Conservation (phyloP, 129 eudicot species). For the Oenanthe sinensis region DNA sequence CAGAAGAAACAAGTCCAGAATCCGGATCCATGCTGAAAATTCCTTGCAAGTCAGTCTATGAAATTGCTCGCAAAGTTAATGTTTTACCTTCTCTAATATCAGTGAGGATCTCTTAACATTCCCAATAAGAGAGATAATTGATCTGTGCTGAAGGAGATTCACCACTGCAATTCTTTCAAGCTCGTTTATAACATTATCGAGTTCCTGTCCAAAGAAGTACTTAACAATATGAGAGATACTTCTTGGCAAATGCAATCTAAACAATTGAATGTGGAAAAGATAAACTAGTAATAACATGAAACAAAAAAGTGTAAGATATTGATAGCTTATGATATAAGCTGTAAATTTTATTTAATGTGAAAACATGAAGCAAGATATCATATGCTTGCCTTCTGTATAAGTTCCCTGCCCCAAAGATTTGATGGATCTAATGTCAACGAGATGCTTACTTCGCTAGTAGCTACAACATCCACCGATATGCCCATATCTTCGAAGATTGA, state of each 20-base stretch:
- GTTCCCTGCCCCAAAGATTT: conserved; percentile 54
- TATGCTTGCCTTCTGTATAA: conserved; percentile 57
- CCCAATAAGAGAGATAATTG: conserved; percentile 92
- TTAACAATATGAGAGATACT: neutral
- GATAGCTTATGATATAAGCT: neutral
- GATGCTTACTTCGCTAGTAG: conserved; percentile 95
- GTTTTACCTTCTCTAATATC: conserved; percentile 68
- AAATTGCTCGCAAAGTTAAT: neutral
- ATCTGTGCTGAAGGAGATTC: conserved; percentile 67
- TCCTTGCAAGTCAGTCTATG: neutral
- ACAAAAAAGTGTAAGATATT: neutral
- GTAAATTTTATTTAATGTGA: neutral
- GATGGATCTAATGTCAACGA: conserved; percentile 58
- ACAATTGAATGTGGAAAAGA: neutral
- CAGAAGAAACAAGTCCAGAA: neutral
- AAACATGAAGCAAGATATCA: conserved; percentile 5
- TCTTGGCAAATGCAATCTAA: neutral
- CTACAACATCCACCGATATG: conserved; percentile 93
- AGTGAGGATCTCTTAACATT: conserved; percentile 88
- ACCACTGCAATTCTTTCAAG: conserved; percentile 89
- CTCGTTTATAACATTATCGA: conserved; percentile 82
- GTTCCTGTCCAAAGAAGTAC: conserved; percentile 42
- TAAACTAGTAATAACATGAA: neutral
- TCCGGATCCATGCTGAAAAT: neutral
- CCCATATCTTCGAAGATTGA: conserved; percentile 85